These are phyloP conservation scores for Penicillium samsonianum DNA, from an alignment of 495 filamentous ascomycete species.

Conservation along the genomic window DNA sequence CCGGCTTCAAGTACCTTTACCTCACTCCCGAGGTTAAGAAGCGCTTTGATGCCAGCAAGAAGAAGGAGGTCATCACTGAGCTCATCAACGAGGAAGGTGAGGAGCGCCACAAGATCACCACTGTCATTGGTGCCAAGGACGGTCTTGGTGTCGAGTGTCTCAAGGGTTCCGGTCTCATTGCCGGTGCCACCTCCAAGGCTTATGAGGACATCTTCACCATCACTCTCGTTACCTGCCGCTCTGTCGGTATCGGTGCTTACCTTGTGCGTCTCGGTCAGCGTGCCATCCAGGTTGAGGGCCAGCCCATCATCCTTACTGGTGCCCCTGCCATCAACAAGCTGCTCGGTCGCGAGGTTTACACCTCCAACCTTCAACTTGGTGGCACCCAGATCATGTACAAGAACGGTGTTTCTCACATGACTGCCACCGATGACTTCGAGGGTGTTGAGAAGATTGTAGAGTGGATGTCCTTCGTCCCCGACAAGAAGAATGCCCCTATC, in stretches of 20 bases:
- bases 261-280: constrained; percentile 96
- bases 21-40: constrained; percentile 83
- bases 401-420: constrained; percentile 99
- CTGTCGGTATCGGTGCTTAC: constrained; percentile 97
- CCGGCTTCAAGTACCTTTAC: constrained; percentile 98
- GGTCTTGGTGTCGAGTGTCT: constrained; percentile 97
- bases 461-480: constrained; percentile 95
- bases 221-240: constrained; percentile 95
- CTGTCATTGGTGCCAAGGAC: constrained; percentile 91
- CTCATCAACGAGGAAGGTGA: constrained; percentile 82
- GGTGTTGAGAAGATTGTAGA: constrained; percentile 97
- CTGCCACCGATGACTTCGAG: constrained; percentile 94
- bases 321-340: constrained; percentile 98
- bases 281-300: constrained; percentile 97
- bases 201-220: constrained; percentile 99
- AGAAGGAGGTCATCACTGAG: constrained; percentile 86
- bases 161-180: constrained; percentile 95
- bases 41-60: constrained; percentile 80
- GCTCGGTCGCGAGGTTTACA: constrained; percentile 96
- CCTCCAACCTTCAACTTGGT: constrained; percentile 97
- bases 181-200: constrained; percentile 92
- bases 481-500: constrained; percentile 85
- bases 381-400: constrained; percentile 99
- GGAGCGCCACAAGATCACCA: constrained; percentile 89
- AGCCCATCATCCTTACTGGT: constrained; percentile 98